Conservation (phyloP, 2,329 filamentous ascomycete species). For the Fusarium virguliforme region DNA sequence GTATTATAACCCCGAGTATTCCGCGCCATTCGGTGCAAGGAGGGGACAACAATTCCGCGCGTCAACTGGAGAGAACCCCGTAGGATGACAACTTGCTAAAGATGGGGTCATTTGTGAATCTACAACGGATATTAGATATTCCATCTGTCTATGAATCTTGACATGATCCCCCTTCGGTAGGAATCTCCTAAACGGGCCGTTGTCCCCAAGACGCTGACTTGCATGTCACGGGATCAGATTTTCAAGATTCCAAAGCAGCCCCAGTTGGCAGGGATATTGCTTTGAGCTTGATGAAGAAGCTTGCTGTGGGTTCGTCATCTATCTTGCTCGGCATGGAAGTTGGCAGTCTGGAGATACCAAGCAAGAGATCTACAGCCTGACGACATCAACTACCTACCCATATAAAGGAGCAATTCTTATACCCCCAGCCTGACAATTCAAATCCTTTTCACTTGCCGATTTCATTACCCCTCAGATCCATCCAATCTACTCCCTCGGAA, state of each 20-base stretch:
- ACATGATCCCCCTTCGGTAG: neutral
- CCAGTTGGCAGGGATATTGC: neutral
- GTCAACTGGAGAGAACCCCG: neutral
- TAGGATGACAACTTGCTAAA: neutral
- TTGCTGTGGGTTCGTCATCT: neutral
- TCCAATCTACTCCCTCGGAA: neutral
- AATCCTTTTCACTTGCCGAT: neutral
- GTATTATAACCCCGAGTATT: slow-evolving; percentile 1
- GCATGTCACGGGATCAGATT: slow-evolving; percentile 3
- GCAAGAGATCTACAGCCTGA: too few species aligned
- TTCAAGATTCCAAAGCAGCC: neutral
- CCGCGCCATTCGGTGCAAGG: neutral
- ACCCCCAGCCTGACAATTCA: neutral
- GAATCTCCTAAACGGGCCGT: slow-evolving; percentile 3
- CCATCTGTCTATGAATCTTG: slow-evolving; percentile 1
- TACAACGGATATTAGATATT: neutral
- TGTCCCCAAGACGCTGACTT: neutral
- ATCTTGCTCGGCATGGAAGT: neutral
- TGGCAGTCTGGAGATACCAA: too few species aligned
- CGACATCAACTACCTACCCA: too few species aligned
- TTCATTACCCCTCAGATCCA: neutral
- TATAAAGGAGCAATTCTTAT: neutral
- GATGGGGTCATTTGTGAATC: too few species aligned
- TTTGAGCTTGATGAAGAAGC: neutral
- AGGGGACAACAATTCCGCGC: slow-evolving; percentile 1